Conservation (phyloP, 75 land plant genomes). For the Isoetes taiwanensis region DNA sequence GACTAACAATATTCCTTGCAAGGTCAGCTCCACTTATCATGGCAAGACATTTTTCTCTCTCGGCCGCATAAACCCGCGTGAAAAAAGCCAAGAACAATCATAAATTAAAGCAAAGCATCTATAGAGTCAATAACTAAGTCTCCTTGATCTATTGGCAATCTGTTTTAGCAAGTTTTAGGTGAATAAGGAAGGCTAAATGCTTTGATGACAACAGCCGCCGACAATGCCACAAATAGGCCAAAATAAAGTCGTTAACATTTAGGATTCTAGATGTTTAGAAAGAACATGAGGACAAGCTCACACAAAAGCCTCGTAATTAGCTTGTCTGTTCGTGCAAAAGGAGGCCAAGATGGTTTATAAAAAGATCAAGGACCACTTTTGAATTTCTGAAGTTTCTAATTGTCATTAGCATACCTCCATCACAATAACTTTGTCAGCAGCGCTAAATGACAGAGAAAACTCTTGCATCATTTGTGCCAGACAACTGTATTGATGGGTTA, state of each 20-base stretch:
- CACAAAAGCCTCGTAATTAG: background rate
- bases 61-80: slow-evolving; percentile 41
- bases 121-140: background rate
- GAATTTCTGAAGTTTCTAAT: background rate
- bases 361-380: background rate
- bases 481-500: slow-evolving; percentile 30
- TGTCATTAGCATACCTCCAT: slow-evolving; percentile 26
- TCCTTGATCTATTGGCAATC: background rate
- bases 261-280: background rate
- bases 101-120: background rate
- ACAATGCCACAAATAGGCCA: background rate
- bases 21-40: slow-evolving; percentile 35
- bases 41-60: slow-evolving; percentile 31
- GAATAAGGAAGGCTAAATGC: background rate
- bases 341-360: background rate
- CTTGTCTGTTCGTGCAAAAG: background rate
- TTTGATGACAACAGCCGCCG: background rate
- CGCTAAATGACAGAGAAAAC: slow-evolving; percentile 36
- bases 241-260: background rate
- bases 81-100: background rate
- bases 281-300: background rate
- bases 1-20: slow-evolving; percentile 26
- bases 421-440: slow-evolving; percentile 45
- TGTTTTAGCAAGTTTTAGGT: no score
- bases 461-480: slow-evolving; percentile 33